phyloP scores from a whole-genome alignment of 2,329 filamentous ascomycete genomes.

The Orbilia oligospora region DNA sequence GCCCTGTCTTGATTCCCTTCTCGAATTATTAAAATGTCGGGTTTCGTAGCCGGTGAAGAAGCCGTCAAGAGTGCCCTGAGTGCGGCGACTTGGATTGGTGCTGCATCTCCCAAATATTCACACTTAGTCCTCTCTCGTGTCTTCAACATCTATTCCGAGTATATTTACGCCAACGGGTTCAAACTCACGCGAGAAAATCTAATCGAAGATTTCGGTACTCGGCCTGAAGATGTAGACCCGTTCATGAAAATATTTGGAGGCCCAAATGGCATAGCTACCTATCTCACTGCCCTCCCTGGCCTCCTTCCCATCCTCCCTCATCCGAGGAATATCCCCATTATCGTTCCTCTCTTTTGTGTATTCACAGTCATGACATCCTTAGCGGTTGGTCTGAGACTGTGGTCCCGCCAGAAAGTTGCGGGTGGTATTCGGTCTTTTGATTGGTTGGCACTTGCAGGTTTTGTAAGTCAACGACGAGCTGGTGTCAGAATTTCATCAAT shows the following conservation, averaged over 20 bases:
- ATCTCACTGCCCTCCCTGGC: not conserved
- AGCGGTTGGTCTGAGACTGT: slow-evolving; percentile 25
- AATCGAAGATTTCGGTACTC: slow-evolving; percentile 24
- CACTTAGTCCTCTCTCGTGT: not conserved
- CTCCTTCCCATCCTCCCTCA: slow-evolving; percentile 6
- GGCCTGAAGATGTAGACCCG: slow-evolving; percentile 5
- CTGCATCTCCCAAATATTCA: slow-evolving; percentile 18
- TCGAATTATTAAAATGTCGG: slow-evolving; percentile 6
- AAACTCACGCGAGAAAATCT: slow-evolving; percentile 23
- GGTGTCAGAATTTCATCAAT: not conserved
- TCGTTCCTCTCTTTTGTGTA: slow-evolving; percentile 23
- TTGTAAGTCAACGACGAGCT: slow-evolving; percentile 23
- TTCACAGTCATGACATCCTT: slow-evolving; percentile 33
- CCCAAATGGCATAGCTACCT: not conserved
- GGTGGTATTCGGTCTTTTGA: slow-evolving; percentile 39
- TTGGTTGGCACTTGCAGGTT: slow-evolving; percentile 18
- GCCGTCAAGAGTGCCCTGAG: not conserved
- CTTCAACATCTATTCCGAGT: not conserved
- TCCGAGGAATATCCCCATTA: not conserved
- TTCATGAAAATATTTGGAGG: slow-evolving; percentile 16
- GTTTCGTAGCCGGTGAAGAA: not conserved
- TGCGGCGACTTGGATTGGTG: not conserved
- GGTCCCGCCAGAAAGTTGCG: slow-evolving; percentile 34
- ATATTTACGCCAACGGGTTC: not conserved
- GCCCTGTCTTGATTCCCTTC: not conserved